Conservation (phyloP, 306 rosid genomes). For the Trifolium pratense region DNA sequence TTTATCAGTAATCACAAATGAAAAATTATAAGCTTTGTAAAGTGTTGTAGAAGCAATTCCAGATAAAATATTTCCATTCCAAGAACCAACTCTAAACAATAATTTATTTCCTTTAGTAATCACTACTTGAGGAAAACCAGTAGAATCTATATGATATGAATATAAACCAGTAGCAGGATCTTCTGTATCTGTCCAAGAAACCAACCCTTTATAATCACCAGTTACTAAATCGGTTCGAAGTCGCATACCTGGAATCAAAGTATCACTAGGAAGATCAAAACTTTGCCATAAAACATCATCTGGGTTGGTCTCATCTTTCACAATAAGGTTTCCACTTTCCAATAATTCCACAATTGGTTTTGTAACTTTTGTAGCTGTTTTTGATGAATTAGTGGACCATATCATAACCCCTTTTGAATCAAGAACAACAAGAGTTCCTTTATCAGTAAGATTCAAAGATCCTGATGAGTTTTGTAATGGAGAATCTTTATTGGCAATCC, state of each 20-base stretch:
- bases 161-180: conserved; percentile 35
- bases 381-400: conserved; percentile 42
- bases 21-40: conserved; percentile 20
- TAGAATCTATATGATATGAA: conserved; percentile 36
- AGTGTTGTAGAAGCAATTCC: conserved; percentile 15
- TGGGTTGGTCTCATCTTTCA: conserved; percentile 31
- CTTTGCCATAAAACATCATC: conserved; percentile 47
- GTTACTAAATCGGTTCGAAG: conserved; percentile 12
- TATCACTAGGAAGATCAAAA: conserved; percentile 46
- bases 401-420: conserved; percentile 6
- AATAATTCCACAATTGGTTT: conserved; percentile 42
- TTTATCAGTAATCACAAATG: conserved; percentile 41
- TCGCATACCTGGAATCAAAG: conserved; percentile 36
- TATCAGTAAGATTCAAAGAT: conserved; percentile 35
- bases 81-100: conserved; percentile 32
- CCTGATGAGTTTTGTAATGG: conserved; percentile 38
- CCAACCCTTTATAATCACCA: conserved; percentile 19
- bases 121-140: conserved; percentile 43
- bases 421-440: conserved; percentile 36
- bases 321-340: conserved; percentile 51
- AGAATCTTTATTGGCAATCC: conserved; percentile 44
- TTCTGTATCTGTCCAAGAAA: conserved; percentile 33
- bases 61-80: conserved; percentile 41
- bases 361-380: neutral
- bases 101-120: neutral